A percentile compares a stretch with the other conserved stretches of the same genome.
Conservation (phyloP, 495 filamentous ascomycete species). For the Aspergillus incahuasiensis region DNA sequence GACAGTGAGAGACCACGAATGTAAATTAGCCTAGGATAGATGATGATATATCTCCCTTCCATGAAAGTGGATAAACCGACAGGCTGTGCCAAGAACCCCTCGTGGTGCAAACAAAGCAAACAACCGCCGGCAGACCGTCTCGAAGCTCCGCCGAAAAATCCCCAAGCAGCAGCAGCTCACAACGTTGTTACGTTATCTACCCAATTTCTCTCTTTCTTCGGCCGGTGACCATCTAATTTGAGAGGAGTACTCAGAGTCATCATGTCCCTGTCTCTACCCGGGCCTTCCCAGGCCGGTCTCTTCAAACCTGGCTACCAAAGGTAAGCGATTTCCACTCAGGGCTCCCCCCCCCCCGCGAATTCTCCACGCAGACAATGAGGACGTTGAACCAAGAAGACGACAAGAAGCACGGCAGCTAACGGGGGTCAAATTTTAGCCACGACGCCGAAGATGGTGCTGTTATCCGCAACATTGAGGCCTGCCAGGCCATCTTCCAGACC, state of each 20-base stretch:
- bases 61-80: not conserved
- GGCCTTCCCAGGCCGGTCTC: constrained; percentile 83
- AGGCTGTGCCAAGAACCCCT: constrained; percentile 19
- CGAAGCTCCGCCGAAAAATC: constrained; percentile 44
- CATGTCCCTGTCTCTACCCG: constrained; percentile 95
- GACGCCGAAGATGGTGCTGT: constrained; percentile 98
- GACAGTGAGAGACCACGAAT: not conserved
- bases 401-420: constrained; percentile 11
- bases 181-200: constrained; percentile 22
- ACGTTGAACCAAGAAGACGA: not conserved
- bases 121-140: constrained; percentile 30
- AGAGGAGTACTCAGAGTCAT: constrained; percentile 30
- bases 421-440: constrained; percentile 56
- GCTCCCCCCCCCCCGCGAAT: constrained; percentile 16
- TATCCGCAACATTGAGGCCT: constrained; percentile 97
- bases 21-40: not conserved
- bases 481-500: constrained; percentile 88
- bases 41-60: not conserved
- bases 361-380: not conserved
- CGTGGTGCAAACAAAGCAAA: constrained; percentile 46
- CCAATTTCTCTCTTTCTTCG: constrained; percentile 18
- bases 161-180: constrained; percentile 36
- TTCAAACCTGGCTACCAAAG: constrained; percentile 98
- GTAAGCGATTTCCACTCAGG: constrained; percentile 51
- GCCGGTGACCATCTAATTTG: constrained; percentile 17